Base-by-base conservation (phyloP, 345 rosid genomes). In the Eucalyptus shirleyi region DNA sequence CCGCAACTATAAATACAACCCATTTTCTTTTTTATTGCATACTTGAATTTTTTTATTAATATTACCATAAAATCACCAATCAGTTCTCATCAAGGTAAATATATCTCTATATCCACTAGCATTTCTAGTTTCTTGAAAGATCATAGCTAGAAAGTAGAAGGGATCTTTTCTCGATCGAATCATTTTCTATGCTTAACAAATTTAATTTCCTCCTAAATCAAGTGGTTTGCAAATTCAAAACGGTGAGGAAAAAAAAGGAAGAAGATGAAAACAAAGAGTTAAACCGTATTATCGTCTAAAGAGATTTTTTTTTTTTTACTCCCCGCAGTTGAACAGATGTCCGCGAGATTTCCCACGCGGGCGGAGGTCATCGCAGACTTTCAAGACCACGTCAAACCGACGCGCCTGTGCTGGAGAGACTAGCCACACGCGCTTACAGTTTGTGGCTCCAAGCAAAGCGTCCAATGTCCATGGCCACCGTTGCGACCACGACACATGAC, bases 61-160 rank as follows among this genome's bases (percentile, higher is more conserved):
- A 6, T 3, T 4, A 40, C 40, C 16, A 2, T 77, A 21, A 77
- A 77, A 10, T 0, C 15, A 37, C 16, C 2, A 6, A 77, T 37
- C 5, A 3, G 2, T 37, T 9, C 0, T 18, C 6, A 9, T 2
- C 2, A 0, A 1, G 2, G 30, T 40, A 19, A 77, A 77, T 40
- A 12, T 34, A 72, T 34, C 4, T 18, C 2, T 18, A 34, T 18
- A 72, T 28, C 2, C 5, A 60, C 32, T 12, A 12, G 0, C 1
- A 28, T 60, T 26, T 60, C 2, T 60, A 12, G 4, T 60, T 4
- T 28, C 4, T 62, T 13, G 17, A 28, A 30, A 62, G 2, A 62
- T 34, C 45, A 34, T 10, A 72, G 13, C 14, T 37, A 72, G 26
- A 37, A 72, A 72, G 37, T 32, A 32, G 34, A 37, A 19, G 3